phyloP scores from a whole-genome alignment of 2,329 filamentous ascomycete species.

The Aureobasidium namibiae region DNA sequence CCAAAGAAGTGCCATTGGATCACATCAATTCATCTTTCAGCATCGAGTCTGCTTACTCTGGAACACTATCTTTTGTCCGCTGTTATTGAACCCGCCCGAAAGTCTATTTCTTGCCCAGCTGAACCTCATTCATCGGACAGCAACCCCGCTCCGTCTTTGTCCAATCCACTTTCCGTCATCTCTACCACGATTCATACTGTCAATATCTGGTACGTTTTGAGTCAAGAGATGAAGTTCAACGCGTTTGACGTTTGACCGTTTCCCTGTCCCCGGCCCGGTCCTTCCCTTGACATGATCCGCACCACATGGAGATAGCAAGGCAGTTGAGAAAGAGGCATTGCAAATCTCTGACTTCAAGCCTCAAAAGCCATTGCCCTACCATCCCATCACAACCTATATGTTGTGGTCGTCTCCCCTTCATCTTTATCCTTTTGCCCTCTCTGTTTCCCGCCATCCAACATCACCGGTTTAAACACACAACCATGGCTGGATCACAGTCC shows the following conservation, averaged over 20 bases:
- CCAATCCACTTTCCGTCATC: neutral
- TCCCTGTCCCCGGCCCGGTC: neutral
- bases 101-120: slow-evolving; percentile 6
- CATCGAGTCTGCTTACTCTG: neutral
- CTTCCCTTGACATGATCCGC: neutral
- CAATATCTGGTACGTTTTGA: neutral
- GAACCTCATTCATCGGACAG: neutral
- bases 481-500: neutral
- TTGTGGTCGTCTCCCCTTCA: neutral
- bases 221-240: neutral
- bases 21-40: neutral
- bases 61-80: neutral
- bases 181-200: neutral
- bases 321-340: neutral
- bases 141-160: neutral
- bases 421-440: neutral
- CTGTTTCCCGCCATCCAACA: neutral
- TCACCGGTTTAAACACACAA: neutral
- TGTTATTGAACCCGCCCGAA: neutral
- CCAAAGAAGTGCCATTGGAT: neutral
- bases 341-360: slow-evolving; percentile 6
- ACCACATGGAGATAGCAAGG: neutral
- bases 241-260: neutral
- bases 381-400: slow-evolving; percentile 8
- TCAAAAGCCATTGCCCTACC: slow-evolving; percentile 12